These are phyloP conservation scores for Neonothopanus nambi DNA, from an alignment of 1,284 basidiomycete species.

Conservation along the genomic window DNA sequence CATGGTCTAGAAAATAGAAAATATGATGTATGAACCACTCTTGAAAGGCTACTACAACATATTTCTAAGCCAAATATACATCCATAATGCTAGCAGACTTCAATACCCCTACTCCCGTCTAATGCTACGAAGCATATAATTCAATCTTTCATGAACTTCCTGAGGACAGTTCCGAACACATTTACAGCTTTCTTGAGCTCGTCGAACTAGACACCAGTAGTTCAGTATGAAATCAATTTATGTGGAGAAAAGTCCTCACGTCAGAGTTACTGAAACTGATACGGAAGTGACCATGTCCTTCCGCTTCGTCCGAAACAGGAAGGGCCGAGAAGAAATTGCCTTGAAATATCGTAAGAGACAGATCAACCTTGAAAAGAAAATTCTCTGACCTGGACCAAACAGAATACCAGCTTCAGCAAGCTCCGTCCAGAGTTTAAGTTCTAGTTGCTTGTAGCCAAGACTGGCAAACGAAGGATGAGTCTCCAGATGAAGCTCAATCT, in stretches of 20 bases:
- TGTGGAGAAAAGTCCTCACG: conserved; percentile 35
- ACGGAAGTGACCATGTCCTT: conserved; percentile 56
- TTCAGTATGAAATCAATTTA: neutral
- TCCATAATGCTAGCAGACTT: neutral
- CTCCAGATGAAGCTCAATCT: conserved; percentile 68
- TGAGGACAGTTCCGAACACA: conserved; percentile 42
- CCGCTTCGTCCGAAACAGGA: conserved; percentile 28
- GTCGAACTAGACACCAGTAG: conserved; percentile 29
- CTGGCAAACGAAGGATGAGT: conserved; percentile 51
- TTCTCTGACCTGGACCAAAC: conserved; percentile 50
- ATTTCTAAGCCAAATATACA: neutral
- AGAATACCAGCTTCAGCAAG: conserved; percentile 64
- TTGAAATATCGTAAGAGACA: conserved; percentile 12
- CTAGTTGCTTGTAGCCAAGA: conserved; percentile 45
- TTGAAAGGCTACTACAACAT: too few relatives aligned
- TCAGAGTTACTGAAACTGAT: conserved; percentile 60
- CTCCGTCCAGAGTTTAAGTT: conserved; percentile 54
- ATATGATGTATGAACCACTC: too few relatives aligned
- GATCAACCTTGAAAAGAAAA: neutral
- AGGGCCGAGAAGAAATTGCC: conserved; percentile 53
- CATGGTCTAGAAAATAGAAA: too few relatives aligned
- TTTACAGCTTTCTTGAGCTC: conserved; percentile 45
- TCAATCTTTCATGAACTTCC: conserved; percentile 29
- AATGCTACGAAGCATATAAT: too few relatives aligned
- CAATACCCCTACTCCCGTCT: neutral